These are phyloP conservation scores for Paecilomyces niveus DNA, from an alignment of 2,329 filamentous ascomycete genomes.

Conservation along the genomic window DNA sequence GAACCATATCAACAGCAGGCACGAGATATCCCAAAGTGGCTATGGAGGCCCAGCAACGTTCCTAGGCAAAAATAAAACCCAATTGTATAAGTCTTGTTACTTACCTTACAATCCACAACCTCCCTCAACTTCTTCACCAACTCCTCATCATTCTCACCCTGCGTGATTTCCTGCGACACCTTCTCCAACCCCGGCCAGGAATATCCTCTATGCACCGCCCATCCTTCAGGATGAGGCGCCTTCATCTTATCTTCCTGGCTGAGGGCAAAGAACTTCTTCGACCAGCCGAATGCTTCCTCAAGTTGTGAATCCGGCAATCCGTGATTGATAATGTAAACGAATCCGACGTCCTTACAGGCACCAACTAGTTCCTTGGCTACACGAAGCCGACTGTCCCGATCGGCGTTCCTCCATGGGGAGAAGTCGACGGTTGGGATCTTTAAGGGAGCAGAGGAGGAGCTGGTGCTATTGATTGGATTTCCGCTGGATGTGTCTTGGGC, in stretches of 20 bases:
- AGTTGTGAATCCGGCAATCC: slow-evolving; percentile 33
- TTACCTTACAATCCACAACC: slow-evolving; percentile 47
- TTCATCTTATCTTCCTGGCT: slow-evolving; percentile 41
- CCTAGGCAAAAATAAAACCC: slow-evolving; percentile 3
- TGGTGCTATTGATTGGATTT: not conserved
- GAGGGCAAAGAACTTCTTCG: slow-evolving; percentile 39
- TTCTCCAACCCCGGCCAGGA: slow-evolving; percentile 50
- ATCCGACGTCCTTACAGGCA: slow-evolving; percentile 40
- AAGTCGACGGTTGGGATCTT: slow-evolving; percentile 36
- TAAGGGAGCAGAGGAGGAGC: not conserved
- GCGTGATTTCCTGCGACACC: slow-evolving; percentile 41
- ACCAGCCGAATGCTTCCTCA: slow-evolving; percentile 39
- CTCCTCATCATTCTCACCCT: slow-evolving; percentile 34
- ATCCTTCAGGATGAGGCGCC: slow-evolving; percentile 44
- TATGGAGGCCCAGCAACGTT: too few species aligned
- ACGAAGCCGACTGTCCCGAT: slow-evolving; percentile 18
- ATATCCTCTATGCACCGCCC: slow-evolving; percentile 48
- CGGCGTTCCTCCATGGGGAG: slow-evolving; percentile 24
- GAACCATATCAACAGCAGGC: not conserved
- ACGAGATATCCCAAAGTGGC: too few species aligned
- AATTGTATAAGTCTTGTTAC: slow-evolving; percentile 3
- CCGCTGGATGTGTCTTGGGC: not conserved
- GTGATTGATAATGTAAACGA: slow-evolving; percentile 44
- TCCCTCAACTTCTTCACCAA: slow-evolving; percentile 35
- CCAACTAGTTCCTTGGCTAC: slow-evolving; percentile 34